A percentile compares a stretch with the other conserved stretches of the same genome.
phyloP scores from a whole-genome alignment of 768 basidiomycete species.

The Lentinus brumalis region DNA sequence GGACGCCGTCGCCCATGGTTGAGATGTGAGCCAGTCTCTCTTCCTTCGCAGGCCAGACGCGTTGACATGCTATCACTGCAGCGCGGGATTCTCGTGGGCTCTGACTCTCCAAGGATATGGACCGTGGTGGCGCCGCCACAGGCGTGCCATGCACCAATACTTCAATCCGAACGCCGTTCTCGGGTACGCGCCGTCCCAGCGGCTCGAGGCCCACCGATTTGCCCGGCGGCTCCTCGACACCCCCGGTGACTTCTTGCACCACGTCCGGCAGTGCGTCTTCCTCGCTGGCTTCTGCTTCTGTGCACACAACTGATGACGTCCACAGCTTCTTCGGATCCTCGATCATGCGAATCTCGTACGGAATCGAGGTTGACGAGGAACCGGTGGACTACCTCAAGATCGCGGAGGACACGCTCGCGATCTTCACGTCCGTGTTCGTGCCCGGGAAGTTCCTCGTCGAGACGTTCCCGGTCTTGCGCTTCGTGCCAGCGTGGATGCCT shows the following conservation, averaged over 20 bases:
- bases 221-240: not conserved
- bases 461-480: slow-evolving; percentile 24
- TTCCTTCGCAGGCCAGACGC: not conserved
- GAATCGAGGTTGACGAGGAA: slow-evolving; percentile 11
- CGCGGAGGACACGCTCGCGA: slow-evolving; percentile 5
- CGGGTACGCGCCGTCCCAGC: not conserved
- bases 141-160: slow-evolving; percentile 10
- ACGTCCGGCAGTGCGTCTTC: slow-evolving; percentile 8
- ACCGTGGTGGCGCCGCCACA: slow-evolving; percentile 10
- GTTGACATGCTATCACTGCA: not conserved
- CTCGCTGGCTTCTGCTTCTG: too few species aligned
- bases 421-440: slow-evolving; percentile 1
- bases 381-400: slow-evolving; percentile 1
- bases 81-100: slow-evolving; percentile 6
- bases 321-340: slow-evolving; percentile 2
- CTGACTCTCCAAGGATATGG: slow-evolving; percentile 8
- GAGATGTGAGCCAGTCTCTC: slow-evolving; percentile 4
- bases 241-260: slow-evolving; percentile 1
- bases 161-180: slow-evolving; percentile 1
- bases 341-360: slow-evolving; percentile 12
- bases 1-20: slow-evolving; percentile 20
- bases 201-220: not conserved
- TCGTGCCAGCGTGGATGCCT: slow-evolving; percentile 27
- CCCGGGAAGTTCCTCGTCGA: slow-evolving; percentile 33
- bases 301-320: not conserved